Evolutionary conservation across 805 yeast genomes (phyloP), one percentile per base, ranked within the genome.

Genomic region (Metschnikowia kofuensis): DNA sequence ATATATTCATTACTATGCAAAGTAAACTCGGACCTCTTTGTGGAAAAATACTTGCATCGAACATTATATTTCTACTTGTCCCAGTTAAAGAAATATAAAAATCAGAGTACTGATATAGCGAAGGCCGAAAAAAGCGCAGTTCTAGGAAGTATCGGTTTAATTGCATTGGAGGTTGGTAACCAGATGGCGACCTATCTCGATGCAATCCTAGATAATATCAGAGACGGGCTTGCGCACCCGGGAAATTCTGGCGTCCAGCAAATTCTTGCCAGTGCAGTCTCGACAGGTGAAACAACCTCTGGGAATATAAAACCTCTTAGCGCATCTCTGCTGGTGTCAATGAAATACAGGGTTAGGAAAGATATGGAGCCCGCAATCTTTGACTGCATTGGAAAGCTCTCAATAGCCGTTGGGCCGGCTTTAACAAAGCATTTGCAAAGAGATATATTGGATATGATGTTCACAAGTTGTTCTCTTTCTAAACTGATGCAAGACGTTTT

Each of bases 321-420:
- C 13, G 49, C 67, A 0, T 58, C 67, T 9, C 53, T 67, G 7
- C 57, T 67, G 30, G 58, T 64, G 37, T 72, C 80, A 1, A 74
- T 85, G 7, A 83, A 80, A 58, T 75, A 80, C 31, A 80, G 82
- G 53, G 63, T 69, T 29, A 76, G 91, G 50, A 85, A 82, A 60
- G 90, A 86, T 42, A 82, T 86, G 39, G 96, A 89, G 55, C 85
- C 88, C 0, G 90, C 96, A 1, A 80, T 92, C 16, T 92, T 91
- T 60, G 88, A 87, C 57, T 94, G 98, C 63, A 77, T 92, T 39
- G 89, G 95, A 0, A 87, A 89, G 67, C 69, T 94, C 35, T 91
- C 97, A 0, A 77, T 78, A 27, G 92, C 98, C 0, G 89, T 92
- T 13, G 97, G 97, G 0, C 95, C 96, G 11, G 96, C 96, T 0